Evolutionary conservation across 495 filamentous ascomycete genomes (phyloP).

Genomic region (Neurospora sp.): DNA sequence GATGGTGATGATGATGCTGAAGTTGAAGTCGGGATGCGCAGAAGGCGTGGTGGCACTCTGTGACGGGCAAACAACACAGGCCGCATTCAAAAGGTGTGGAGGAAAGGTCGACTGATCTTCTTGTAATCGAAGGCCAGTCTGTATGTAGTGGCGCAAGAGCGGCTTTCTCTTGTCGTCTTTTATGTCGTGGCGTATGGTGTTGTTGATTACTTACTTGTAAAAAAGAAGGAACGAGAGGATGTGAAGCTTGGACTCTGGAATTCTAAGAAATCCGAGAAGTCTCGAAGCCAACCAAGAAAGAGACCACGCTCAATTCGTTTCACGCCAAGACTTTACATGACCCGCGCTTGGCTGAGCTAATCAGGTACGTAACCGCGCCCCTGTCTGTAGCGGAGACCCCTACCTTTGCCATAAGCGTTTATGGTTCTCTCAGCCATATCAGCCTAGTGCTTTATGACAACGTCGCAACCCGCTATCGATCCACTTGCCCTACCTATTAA

Average conservation of each 20-base stretch:
- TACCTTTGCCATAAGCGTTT: background rate
- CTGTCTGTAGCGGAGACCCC: background rate
- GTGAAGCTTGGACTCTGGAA: background rate
- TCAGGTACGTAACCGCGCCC: background rate
- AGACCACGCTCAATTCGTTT: background rate
- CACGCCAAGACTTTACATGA: background rate
- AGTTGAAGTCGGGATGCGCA: background rate
- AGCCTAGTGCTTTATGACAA: background rate
- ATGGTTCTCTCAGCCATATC: background rate
- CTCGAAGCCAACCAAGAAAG: background rate
- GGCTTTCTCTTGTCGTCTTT: background rate
- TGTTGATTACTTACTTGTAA: background rate
- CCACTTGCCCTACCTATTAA: background rate
- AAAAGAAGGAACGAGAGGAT: background rate
- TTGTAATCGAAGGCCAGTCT: background rate
- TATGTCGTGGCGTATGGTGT: background rate
- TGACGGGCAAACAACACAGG: background rate
- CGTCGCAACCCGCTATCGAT: background rate
- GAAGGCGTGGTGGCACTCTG: background rate
- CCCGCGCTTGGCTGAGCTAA: background rate
- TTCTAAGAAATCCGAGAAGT: background rate
- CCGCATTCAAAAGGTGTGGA: background rate
- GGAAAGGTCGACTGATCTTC: background rate
- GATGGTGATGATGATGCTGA: background rate
- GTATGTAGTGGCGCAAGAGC: background rate